A percentile compares a stretch with the other conserved stretches of the same genome.
Conservation (phyloP, 306 rosid species). For the Sindora glabra region DNA sequence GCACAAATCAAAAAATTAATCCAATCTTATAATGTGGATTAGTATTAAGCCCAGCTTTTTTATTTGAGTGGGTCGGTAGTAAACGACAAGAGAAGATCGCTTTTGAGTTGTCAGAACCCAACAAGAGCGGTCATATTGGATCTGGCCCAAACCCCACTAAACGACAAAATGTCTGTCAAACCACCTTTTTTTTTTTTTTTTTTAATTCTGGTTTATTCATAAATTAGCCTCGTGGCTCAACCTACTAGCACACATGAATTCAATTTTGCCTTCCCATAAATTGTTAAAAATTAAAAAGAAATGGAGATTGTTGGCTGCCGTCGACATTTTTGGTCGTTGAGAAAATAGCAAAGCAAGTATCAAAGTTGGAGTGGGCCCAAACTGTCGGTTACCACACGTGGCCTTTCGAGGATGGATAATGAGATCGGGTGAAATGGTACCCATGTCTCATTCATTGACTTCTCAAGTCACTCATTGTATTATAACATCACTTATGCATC, state of each 20-base stretch:
- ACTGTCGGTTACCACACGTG: neutral
- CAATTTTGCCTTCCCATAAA: neutral
- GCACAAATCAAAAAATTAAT: no score
- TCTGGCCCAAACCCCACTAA: conserved; percentile 30
- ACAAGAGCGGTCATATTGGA: conserved; percentile 28
- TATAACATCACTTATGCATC: no score
- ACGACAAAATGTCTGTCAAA: conserved; percentile 44
- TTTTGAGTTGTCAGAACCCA: conserved; percentile 59
- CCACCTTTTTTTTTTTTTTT: neutral
- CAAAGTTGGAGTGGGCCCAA: neutral
- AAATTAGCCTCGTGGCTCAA: conserved; percentile 25
- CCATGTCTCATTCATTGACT: no score
- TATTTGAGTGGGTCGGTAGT: neutral
- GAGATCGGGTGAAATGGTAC: neutral
- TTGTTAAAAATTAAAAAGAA: neutral
- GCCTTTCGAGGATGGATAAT: neutral
- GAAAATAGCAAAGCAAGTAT: neutral
- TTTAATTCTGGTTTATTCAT: neutral
- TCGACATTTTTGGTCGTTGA: neutral
- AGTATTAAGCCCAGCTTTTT: no score
- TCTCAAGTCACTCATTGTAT: neutral
- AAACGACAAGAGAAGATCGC: conserved; percentile 37
- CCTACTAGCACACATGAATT: neutral
- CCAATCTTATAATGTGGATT: no score
- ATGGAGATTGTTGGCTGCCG: neutral